Evolutionary conservation across 2,329 filamentous ascomycete genomes (phyloP).

Genomic region (Pseudogymnoascus sp.): DNA sequence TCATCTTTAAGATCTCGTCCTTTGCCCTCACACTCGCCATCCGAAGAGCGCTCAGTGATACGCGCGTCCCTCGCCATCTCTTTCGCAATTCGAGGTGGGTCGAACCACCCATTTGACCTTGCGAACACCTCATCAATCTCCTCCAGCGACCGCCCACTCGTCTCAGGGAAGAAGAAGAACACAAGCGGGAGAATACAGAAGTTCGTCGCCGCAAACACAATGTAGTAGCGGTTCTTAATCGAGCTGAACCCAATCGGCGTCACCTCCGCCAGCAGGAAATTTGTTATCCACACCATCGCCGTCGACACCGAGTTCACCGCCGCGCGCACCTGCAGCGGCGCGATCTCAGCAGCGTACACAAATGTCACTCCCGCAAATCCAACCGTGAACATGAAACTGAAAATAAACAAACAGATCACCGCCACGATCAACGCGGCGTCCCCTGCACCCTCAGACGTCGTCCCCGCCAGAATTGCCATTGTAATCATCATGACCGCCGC

Average conservation of each 20-base stretch:
- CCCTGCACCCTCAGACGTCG: constrained; percentile 20
- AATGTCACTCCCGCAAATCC: constrained; percentile 20
- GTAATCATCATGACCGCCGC: constrained; percentile 51
- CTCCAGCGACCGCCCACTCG: constrained; percentile 52
- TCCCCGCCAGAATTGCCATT: constrained; percentile 48
- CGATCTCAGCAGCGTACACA: constrained; percentile 13
- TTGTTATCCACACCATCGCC: constrained; percentile 18
- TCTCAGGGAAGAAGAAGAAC: constrained; percentile 56
- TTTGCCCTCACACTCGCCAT: not conserved
- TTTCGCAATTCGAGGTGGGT: not conserved
- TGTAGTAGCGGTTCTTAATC: constrained; percentile 28
- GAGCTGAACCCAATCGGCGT: constrained; percentile 26
- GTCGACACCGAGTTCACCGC: constrained; percentile 42
- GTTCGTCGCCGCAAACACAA: constrained; percentile 24
- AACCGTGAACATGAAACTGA: constrained; percentile 19
- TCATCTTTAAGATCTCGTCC: not conserved
- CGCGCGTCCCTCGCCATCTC: not conserved
- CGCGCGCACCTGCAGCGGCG: constrained; percentile 10
- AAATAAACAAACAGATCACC: constrained; percentile 20
- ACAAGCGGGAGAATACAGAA: constrained; percentile 38
- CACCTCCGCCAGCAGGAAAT: constrained; percentile 12
- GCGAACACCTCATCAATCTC: constrained; percentile 41
- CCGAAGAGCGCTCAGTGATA: not conserved
- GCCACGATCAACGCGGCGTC: constrained; percentile 11
- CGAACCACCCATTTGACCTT: constrained; percentile 27